phyloP scores from a whole-genome alignment of 176 grass and related monocot genomes.

The Sorghum bicolor region Sorghum_bicolor_NCBIv3 NC_012875.2:40794001-40794500 shows the following conservation, averaged over 20 bases:
- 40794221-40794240: background rate
- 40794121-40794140: too few relatives aligned
- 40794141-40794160: too few relatives aligned
- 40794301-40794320: background rate
- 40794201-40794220: background rate
- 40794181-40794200: too few relatives aligned
- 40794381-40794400: background rate
- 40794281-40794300: background rate
- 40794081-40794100: too few relatives aligned
- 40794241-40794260: background rate
- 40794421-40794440: background rate
- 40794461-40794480: background rate
- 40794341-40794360: background rate
- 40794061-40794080: too few relatives aligned
- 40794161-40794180: too few relatives aligned
- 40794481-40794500: background rate
- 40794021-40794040: too few relatives aligned
- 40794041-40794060: too few relatives aligned
- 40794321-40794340: background rate
- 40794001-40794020: too few relatives aligned
- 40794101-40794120: too few relatives aligned
- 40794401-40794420: too few relatives aligned
- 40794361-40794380: too few relatives aligned
- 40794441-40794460: background rate
- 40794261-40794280: background rate